Conservation (phyloP, 1,284 basidiomycete genomes). For the Cryptococcus neoformans region DNA sequence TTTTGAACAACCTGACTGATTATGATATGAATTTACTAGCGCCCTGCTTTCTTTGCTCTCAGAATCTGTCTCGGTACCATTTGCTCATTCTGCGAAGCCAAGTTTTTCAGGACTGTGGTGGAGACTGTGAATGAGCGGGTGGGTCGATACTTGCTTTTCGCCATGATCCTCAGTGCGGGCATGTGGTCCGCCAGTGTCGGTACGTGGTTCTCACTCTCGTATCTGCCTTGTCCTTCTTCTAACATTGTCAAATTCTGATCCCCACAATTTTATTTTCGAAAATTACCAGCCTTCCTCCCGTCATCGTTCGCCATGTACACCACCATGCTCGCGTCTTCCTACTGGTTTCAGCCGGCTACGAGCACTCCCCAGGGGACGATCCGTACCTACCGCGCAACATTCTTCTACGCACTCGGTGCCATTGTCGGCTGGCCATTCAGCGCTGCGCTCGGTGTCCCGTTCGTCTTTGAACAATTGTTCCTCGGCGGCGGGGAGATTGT, state of each 20-base stretch:
- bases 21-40: constrained; percentile 6
- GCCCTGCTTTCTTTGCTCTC: constrained; percentile 71
- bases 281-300: constrained; percentile 72
- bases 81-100: constrained; percentile 76
- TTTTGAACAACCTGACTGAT: background rate
- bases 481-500: constrained; percentile 70
- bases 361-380: constrained; percentile 59
- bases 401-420: constrained; percentile 75
- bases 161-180: constrained; percentile 79
- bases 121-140: constrained; percentile 82
- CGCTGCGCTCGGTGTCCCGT: constrained; percentile 79
- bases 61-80: constrained; percentile 73
- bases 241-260: background rate
- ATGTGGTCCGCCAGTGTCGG: constrained; percentile 89
- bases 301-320: constrained; percentile 95
- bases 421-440: constrained; percentile 97
- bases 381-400: constrained; percentile 56
- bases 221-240: constrained; percentile 1
- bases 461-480: constrained; percentile 87
- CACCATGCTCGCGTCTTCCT: constrained; percentile 75
- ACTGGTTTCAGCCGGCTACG: constrained; percentile 65
- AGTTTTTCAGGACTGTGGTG: constrained; percentile 76
- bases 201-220: constrained; percentile 45
- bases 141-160: constrained; percentile 86
- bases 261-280: too few species aligned